Evolutionary conservation across 176 grass and related monocot genomes (phyloP), one percentile per base, ranked within the genome.

Genomic region (Hsuehochloa calcarea): DNA sequence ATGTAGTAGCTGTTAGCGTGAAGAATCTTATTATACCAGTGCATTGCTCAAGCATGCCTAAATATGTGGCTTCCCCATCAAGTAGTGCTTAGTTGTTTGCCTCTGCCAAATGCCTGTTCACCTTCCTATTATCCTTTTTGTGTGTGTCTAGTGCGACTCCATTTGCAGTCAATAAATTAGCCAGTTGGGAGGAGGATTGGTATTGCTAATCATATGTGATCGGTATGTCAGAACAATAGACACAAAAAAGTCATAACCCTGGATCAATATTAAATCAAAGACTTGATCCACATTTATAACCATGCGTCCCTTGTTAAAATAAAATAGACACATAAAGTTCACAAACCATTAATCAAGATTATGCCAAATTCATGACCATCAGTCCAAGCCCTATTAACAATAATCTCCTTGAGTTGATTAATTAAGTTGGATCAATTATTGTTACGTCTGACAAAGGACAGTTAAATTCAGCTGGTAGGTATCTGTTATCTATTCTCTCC

Each of bases 391-490:
- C 23, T 81, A 41, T 44, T 29, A 65, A 79, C 25, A 54, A 59
- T 65, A 68, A 80, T 68, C n/a, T 65, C 35, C 19, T 63, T 44
- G 51, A 65, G 16, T 65, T 29, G 45, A 77, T 38, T 75, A 70
- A 15, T 77, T 88, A 62, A 22, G 52, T 34, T 71, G 12, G 52
- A 43, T 74, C 67, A 52, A 44, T 44, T 11, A 10, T 69, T 74
- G 29, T 26, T 80, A n/a, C 2, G 22, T 62, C 39, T 62, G 26
- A 63, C 7, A 41, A 61, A 61, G 20, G 37, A 70, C 13, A 46
- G 6, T 46, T 66, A 8, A 78, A 31, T 64, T 45, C 13, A 54
- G 5, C 1, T 35, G 34, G 23, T 47, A 75, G 63, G 39, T 58
- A 50, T 25, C 39, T 26, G 20, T 58, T 37, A 4, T 72, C 25